phyloP scores from a whole-genome alignment of 2,329 filamentous ascomycete genomes.

The Microsporum audouinii region DNA sequence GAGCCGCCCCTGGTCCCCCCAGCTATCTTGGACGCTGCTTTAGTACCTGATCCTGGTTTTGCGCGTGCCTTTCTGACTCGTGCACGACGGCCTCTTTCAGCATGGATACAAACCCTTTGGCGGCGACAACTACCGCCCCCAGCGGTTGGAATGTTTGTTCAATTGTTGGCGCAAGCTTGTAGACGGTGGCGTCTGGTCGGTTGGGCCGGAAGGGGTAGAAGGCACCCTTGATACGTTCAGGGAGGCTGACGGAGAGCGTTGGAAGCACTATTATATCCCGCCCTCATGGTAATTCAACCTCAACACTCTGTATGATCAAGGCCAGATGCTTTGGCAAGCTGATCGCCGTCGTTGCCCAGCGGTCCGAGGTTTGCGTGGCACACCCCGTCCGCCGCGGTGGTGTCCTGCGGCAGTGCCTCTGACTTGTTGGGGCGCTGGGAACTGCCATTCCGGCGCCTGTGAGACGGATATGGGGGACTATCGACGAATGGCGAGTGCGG shows the following conservation, averaged over 20 bases:
- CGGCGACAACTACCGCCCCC: not conserved
- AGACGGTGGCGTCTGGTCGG: not conserved
- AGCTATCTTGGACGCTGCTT: not conserved
- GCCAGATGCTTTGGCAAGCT: not conserved
- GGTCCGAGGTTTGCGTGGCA: too few relatives aligned
- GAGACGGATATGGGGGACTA: too few relatives aligned
- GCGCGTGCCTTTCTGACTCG: slow-evolving; percentile 4
- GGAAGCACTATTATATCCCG: slow-evolving; percentile 4
- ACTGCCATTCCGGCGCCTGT: too few relatives aligned
- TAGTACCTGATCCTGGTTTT: not conserved
- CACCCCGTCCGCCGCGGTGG: too few relatives aligned
- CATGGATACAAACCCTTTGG: slow-evolving; percentile 4
- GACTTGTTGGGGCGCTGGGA: too few relatives aligned
- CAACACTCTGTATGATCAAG: not conserved
- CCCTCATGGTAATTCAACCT: not conserved
- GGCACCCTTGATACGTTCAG: slow-evolving; percentile 5
- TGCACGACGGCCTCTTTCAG: slow-evolving; percentile 3
- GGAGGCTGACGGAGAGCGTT: not conserved
- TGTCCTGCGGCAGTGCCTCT: too few relatives aligned
- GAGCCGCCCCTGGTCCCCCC: not conserved
- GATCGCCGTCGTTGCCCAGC: not conserved
- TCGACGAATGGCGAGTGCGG: not conserved
- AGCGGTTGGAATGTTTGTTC: slow-evolving; percentile 4
- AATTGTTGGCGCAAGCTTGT: slow-evolving; percentile 6
- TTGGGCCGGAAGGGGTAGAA: slow-evolving; percentile 2